Base-by-base conservation (phyloP, 331 rosid genomes). In the Telfairia occidentalis region DNA sequence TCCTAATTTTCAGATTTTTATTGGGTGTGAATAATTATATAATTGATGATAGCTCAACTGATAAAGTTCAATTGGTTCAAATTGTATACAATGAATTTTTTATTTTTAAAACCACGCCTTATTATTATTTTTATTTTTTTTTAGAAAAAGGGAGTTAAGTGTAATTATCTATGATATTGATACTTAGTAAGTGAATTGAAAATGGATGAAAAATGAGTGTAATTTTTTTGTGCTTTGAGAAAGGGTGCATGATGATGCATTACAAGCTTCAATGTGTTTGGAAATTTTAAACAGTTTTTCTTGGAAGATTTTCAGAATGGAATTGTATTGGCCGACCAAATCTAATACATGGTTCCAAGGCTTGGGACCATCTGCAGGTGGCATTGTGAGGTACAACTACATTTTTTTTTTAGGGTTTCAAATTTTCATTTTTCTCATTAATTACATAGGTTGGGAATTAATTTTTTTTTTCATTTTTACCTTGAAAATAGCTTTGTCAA, bases 201-300 rank as follows among this genome's bases (percentile, higher is more conserved):
- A 66, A 37, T 1, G 18, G 9, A 66, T 5, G 7, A 66, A 38
- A 19, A 66, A 19, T 21, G 34, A 66, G 19, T 9, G 53, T 32
- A 1, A 19, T 21, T 40, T 38, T 66, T 0, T 66, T 19, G 73
- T 66, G 73, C 34, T 66, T 40, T 66, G 73, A 40, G 48, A 66
- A 66, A 38, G 73, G 73, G 73, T 11, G 73, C 73, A 66, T 38
- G 73, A 66, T 66, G 73, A 40, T 66, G 35, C 73, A 40, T 64
- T 40, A n/a, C 73, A 10, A 37, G 34, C 5, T 21, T 66, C 73
- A 19, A 66, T 21, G 53, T 38, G 19, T 19, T 66, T 66, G 30
- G 50, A 38, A 66, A 66, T 66, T 66, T 66, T 66, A 16, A 32
- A 53, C 34, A 57, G 60, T 57, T 57, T 57, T 23, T 57, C 7